A percentile compares a stretch with the other conserved stretches of the same genome.
These are phyloP conservation scores for Santalum album DNA, from an alignment of 164 flowering plant genomes.

Conservation along the genomic window DNA sequence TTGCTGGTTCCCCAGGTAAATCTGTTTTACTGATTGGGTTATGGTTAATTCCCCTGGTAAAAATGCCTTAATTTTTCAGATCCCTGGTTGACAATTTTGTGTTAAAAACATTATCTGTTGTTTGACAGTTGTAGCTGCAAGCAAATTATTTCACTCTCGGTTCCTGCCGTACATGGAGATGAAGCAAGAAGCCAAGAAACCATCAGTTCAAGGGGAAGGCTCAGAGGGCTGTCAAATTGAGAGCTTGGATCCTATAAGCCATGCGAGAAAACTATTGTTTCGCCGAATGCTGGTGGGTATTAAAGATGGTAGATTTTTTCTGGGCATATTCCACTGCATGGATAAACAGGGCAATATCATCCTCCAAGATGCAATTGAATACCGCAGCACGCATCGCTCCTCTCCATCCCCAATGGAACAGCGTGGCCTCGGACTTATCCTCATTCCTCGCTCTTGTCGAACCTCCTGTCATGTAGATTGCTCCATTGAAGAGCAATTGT, in stretches of 20 bases:
- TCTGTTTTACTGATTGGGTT: too few relatives aligned
- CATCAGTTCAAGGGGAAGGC: constrained; percentile 11
- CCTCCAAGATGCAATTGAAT: constrained; percentile 88
- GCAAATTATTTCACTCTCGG: not conserved
- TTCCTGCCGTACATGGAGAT: constrained; percentile 9
- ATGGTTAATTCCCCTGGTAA: too few relatives aligned
- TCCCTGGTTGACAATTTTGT: too few relatives aligned
- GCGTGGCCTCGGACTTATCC: constrained; percentile 76
- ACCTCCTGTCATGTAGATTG: constrained; percentile 77
- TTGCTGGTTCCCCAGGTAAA: too few relatives aligned
- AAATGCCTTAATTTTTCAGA: too few relatives aligned
- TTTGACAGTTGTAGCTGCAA: too few relatives aligned
- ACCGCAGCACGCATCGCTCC: constrained; percentile 53
- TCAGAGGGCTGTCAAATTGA: constrained; percentile 11
- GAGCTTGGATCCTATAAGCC: constrained; percentile 19
- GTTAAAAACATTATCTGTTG: too few relatives aligned
- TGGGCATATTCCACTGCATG: constrained; percentile 77
- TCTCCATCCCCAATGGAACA: constrained; percentile 84
- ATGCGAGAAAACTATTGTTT: constrained; percentile 47
- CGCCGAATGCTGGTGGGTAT: constrained; percentile 67
- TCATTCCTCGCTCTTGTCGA: constrained; percentile 71
- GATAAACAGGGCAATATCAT: constrained; percentile 96
- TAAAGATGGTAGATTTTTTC: constrained; percentile 76
- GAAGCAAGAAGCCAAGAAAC: constrained; percentile 18
- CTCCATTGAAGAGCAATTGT: constrained; percentile 58